Percentiles rank a stretch among this genome's conserved stretches.
These are phyloP conservation scores for Cucumis hystrix DNA, from an alignment of 306 rosid species.

Conservation along the genomic window DNA sequence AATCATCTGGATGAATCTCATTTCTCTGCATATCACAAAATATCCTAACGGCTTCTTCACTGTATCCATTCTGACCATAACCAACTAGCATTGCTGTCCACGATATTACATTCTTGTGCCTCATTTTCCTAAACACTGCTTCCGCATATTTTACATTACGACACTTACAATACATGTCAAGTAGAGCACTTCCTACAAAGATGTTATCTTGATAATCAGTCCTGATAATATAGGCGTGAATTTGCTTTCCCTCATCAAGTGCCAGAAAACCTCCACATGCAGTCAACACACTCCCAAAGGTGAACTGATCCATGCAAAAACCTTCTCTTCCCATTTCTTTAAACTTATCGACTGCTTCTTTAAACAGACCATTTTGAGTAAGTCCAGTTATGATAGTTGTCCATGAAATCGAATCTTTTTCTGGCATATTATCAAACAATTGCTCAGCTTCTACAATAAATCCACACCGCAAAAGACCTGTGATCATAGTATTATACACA, in stretches of 20 bases:
- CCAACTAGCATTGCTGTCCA: slow-evolving; percentile 94
- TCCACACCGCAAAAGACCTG: slow-evolving; percentile 53
- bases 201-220: slow-evolving; percentile 55
- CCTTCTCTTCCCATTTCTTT: slow-evolving; percentile 50
- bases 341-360: slow-evolving; percentile 40
- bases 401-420: slow-evolving; percentile 73
- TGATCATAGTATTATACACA: slow-evolving; percentile 58
- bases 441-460: slow-evolving; percentile 36
- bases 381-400: slow-evolving; percentile 76
- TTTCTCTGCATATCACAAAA: slow-evolving; percentile 69
- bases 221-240: slow-evolving; percentile 61
- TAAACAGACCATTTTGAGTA: slow-evolving; percentile 44
- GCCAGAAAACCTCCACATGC: slow-evolving; percentile 73
- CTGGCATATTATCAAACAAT: slow-evolving; percentile 43
- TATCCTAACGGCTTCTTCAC: slow-evolving; percentile 77
- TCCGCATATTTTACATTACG: slow-evolving; percentile 53
- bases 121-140: slow-evolving; percentile 60
- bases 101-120: slow-evolving; percentile 60
- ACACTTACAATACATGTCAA: slow-evolving; percentile 91
- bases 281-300: slow-evolving; percentile 75
- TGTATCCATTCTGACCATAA: slow-evolving; percentile 75
- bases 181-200: slow-evolving; percentile 80
- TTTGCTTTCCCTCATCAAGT: slow-evolving; percentile 60
- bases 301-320: slow-evolving; percentile 58
- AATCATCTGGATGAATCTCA: slow-evolving; percentile 69